A percentile compares a stretch with the other conserved stretches of the same genome.
Evolutionary conservation across 2,329 filamentous ascomycete genomes (phyloP).

Genomic region (Cyphellophora europaea): DNA sequence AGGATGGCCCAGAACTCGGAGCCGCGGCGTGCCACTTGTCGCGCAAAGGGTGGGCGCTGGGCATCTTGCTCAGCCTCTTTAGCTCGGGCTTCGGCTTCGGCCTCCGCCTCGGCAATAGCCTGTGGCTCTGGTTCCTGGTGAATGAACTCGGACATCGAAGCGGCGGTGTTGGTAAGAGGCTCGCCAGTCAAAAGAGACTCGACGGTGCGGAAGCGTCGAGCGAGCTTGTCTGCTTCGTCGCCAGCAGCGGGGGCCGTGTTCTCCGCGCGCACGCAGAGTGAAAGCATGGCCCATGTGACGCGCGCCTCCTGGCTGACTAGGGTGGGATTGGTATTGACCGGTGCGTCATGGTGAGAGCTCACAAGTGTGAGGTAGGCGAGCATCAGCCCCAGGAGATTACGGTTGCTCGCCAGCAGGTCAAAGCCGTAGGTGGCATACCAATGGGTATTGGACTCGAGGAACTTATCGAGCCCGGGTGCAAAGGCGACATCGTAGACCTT

Average conservation of each 20-base stretch:
- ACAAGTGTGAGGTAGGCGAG: slow-evolving; percentile 49
- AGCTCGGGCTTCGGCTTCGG: slow-evolving; percentile 29
- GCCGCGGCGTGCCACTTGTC: slow-evolving; percentile 51
- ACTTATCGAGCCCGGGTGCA: slow-evolving; percentile 60
- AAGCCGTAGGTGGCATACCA: slow-evolving; percentile 63
- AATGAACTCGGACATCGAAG: slow-evolving; percentile 17
- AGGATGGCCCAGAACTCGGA: slow-evolving; percentile 76
- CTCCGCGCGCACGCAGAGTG: slow-evolving; percentile 38
- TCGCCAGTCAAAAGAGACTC: slow-evolving; percentile 16
- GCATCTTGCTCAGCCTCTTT: slow-evolving; percentile 29
- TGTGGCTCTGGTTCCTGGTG: slow-evolving; percentile 11
- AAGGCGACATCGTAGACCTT: slow-evolving; percentile 69
- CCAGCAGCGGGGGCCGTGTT: slow-evolving; percentile 13
- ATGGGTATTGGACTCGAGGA: slow-evolving; percentile 59
- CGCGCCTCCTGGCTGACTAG: slow-evolving; percentile 25
- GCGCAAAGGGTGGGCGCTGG: slow-evolving; percentile 29
- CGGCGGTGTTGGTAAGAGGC: slow-evolving; percentile 9
- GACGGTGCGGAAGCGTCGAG: slow-evolving; percentile 15
- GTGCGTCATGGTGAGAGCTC: slow-evolving; percentile 14
- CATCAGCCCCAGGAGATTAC: slow-evolving; percentile 56
- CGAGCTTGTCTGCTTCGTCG: slow-evolving; percentile 22
- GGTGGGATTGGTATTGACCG: slow-evolving; percentile 9
- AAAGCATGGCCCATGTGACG: slow-evolving; percentile 51
- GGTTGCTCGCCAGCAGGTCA: slow-evolving; percentile 44
- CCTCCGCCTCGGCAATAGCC: slow-evolving; percentile 6